Evolutionary conservation across 2,329 filamentous ascomycete species (phyloP).

Genomic region (Phaeosphaeria sp.): DNA sequence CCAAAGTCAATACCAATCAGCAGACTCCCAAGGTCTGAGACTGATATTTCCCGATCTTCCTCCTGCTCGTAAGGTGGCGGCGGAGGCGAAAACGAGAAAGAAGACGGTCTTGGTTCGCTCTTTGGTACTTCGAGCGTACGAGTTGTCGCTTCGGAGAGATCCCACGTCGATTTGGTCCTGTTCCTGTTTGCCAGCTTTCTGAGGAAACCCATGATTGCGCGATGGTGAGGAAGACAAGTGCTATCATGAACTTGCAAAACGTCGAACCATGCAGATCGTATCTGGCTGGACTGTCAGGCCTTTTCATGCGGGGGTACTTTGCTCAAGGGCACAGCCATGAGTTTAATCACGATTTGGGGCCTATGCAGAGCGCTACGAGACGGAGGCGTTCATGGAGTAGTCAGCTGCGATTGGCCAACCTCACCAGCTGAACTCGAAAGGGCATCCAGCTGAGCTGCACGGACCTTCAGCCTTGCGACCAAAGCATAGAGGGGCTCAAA

Average conservation of each 20-base stretch:
- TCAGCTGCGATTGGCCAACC: not conserved
- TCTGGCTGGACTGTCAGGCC: not conserved
- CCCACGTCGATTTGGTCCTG: not conserved
- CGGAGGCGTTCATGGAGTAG: not conserved
- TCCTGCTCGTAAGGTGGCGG: not conserved
- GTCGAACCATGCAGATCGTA: not conserved
- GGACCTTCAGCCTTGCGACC: not conserved
- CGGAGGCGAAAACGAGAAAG: not conserved
- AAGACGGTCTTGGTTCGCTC: not conserved
- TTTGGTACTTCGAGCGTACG: not conserved
- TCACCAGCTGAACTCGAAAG: no score
- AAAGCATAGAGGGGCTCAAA: not conserved
- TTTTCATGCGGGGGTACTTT: not conserved
- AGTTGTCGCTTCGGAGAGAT: not conserved
- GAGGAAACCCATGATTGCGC: not conserved
- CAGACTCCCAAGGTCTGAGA: conserved; percentile 8
- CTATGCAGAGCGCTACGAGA: not conserved
- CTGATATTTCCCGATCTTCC: not conserved
- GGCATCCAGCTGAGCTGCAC: no score
- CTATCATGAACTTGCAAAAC: not conserved
- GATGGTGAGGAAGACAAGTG: not conserved
- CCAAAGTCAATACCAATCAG: conserved; percentile 41
- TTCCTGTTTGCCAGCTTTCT: not conserved
- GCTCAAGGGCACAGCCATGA: not conserved
- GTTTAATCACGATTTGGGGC: not conserved